Evolutionary conservation across 2,329 filamentous ascomycete genomes (phyloP).

Genomic region (Metarhizium guizhouense): DNA sequence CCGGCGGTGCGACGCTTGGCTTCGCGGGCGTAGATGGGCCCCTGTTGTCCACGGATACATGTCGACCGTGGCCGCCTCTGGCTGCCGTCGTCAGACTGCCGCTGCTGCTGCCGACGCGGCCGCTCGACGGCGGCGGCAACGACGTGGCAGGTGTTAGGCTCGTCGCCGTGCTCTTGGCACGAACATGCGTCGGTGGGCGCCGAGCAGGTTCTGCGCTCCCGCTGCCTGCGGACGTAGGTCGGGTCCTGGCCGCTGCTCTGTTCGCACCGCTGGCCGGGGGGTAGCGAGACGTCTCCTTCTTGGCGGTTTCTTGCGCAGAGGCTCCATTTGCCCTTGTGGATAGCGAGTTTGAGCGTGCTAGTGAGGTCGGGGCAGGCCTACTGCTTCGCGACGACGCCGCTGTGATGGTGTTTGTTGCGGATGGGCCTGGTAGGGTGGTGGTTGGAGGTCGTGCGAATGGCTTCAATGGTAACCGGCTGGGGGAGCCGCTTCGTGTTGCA

Average conservation of each 20-base stretch:
- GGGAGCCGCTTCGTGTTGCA: slow-evolving; percentile 31
- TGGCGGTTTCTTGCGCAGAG: slow-evolving; percentile 6
- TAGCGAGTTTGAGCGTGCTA: slow-evolving; percentile 15
- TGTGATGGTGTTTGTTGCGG: slow-evolving; percentile 7
- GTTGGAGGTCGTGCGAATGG: slow-evolving; percentile 27
- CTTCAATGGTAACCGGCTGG: slow-evolving; percentile 42
- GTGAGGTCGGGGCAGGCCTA: slow-evolving; percentile 8
- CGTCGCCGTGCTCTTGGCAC: slow-evolving; percentile 25
- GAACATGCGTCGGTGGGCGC: slow-evolving; percentile 16
- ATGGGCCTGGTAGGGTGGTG: slow-evolving; percentile 10
- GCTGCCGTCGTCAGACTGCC: not conserved
- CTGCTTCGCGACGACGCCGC: slow-evolving; percentile 1
- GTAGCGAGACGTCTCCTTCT: slow-evolving; percentile 19
- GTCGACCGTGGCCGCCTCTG: slow-evolving; percentile 10
- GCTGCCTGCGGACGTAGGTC: slow-evolving; percentile 22
- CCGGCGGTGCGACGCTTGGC: slow-evolving; percentile 9
- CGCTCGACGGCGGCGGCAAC: slow-evolving; percentile 20
- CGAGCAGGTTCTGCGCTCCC: slow-evolving; percentile 11
- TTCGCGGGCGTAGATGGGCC: slow-evolving; percentile 1
- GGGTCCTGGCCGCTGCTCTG: slow-evolving; percentile 15
- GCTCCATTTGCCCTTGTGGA: slow-evolving; percentile 1
- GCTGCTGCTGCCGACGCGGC: slow-evolving; percentile 3
- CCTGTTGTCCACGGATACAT: slow-evolving; percentile 8
- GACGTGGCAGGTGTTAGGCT: slow-evolving; percentile 16
- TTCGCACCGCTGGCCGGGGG: slow-evolving; percentile 25